These are phyloP conservation scores for Sporobolomyces pararoseus DNA, from an alignment of 768 basidiomycete genomes.

Conservation along the genomic window DNA sequence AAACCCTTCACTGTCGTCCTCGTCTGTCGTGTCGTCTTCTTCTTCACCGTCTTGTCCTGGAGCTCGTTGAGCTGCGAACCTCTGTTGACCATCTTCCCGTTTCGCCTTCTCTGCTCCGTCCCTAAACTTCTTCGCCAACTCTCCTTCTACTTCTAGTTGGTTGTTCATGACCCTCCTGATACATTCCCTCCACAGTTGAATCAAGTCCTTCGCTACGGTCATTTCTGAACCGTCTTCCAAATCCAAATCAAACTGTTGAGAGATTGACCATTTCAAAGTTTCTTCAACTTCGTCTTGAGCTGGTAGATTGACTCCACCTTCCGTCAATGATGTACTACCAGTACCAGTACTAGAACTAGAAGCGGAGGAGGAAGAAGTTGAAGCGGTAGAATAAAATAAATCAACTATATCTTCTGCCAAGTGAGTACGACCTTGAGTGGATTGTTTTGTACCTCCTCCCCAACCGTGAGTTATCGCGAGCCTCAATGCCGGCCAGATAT, in stretches of 20 bases:
- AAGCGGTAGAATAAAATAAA: slow-evolving; percentile 56
- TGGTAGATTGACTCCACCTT: slow-evolving; percentile 47
- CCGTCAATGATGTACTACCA: slow-evolving; percentile 4
- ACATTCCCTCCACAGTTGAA: slow-evolving; percentile 59
- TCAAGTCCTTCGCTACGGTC: slow-evolving; percentile 66
- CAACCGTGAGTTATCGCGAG: slow-evolving; percentile 79
- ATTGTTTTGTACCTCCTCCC: slow-evolving; percentile 66
- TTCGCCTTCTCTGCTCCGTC: slow-evolving; percentile 58
- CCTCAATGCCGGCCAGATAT: slow-evolving; percentile 77
- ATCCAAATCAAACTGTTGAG: slow-evolving; percentile 77
- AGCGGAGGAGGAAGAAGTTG: slow-evolving; percentile 10
- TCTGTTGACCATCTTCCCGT: slow-evolving; percentile 56
- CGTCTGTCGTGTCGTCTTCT: slow-evolving; percentile 35
- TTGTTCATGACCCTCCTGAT: slow-evolving; percentile 49
- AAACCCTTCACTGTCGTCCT: slow-evolving; percentile 28
- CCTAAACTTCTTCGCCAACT: slow-evolving; percentile 62
- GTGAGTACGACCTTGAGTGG: slow-evolving; percentile 48
- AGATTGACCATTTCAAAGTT: slow-evolving; percentile 73
- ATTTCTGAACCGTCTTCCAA: slow-evolving; percentile 82
- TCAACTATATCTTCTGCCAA: slow-evolving; percentile 61
- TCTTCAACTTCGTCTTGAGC: slow-evolving; percentile 78
- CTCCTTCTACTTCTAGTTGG: slow-evolving; percentile 54
- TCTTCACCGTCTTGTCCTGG: slow-evolving; percentile 15
- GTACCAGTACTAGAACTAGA: too few relatives aligned
- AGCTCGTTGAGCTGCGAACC: slow-evolving; percentile 8